Base-by-base conservation (phyloP, 164 flowering plant genomes). In the Liquidambar formosana region DNA sequence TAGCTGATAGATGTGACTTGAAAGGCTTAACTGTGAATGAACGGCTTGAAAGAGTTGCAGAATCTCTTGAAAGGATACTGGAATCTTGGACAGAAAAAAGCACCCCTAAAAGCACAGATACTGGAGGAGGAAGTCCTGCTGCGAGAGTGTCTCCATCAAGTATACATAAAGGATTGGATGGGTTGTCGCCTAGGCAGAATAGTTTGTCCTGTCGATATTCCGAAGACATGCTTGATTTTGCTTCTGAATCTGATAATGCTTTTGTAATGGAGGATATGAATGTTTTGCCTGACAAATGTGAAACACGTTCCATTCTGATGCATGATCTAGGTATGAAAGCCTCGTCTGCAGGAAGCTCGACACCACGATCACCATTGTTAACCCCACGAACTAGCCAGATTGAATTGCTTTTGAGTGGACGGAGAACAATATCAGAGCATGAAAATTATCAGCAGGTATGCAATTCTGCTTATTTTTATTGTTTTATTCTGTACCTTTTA, bases 1-100 rank as follows among this genome's bases (percentile, higher is more conserved):
- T 93, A 77, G 97, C 94, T 64, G 97, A 93, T 76, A 88, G 97
- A 79, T 93, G 98, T 78, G 99, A 96, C 76, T 73, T 90, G 66
- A 96, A 96, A 77, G 92, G 98, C 38, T 75, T 90, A 74, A 87
- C 83, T n/a, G 79, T 89, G n/a, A 88, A 93, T 79, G 94, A 89
- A 73, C 78, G 99, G 33, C 88, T 96, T 62, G 91, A 86, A 71
- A 88, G 98, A 83, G 90, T 96, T 72, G 88, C 89, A 51, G 92
- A 92, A 61, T 86, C 96, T 72, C 92, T 96, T 75, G 96, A 89
- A 66, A 96, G 69, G 76, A 85, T 96, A 60, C 64, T 92, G 64
- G 97, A 86, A 47, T 82, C 93, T 11, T 86, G 86, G 86, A 80
- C 93, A 48, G 87, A 91, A 33, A 84, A 84, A 79, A 72, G 88